Evolutionary conservation across 176 grass and related monocot genomes (phyloP).

Genomic region (Carex kokanica): DNA sequence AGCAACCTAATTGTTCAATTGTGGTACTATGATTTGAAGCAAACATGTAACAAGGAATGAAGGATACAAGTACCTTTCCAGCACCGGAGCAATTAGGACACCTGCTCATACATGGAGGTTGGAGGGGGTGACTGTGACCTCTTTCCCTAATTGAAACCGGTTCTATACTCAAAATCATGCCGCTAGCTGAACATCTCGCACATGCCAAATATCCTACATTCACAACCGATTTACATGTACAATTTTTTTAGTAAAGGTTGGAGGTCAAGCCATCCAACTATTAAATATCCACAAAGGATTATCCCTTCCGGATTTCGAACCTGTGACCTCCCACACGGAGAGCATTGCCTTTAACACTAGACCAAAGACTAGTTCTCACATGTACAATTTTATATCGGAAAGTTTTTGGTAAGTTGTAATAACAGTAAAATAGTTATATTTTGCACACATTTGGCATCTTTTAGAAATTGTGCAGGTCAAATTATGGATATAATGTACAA

Average conservation of each 20-base stretch:
- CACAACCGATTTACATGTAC: not conserved
- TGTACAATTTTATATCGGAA: not conserved
- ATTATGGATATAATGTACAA: constrained; percentile 18
- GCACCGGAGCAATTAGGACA: constrained; percentile 84
- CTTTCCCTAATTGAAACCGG: constrained; percentile 32
- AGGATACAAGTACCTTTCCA: constrained; percentile 56
- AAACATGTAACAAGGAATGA: not conserved
- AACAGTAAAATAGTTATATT: not conserved
- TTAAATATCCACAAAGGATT: no score
- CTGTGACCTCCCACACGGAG: no score
- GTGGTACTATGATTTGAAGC: not conserved
- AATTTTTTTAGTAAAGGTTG: not conserved
- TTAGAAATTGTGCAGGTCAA: not conserved
- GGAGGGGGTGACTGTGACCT: constrained; percentile 26
- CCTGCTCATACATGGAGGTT: constrained; percentile 37
- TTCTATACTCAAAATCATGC: constrained; percentile 36
- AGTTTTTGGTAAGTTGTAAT: not conserved
- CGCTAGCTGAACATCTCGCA: constrained; percentile 68
- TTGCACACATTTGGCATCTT: not conserved
- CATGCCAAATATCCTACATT: constrained; percentile 70
- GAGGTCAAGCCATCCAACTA: no score
- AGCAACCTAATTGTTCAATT: not conserved
- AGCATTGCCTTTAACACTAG: no score
- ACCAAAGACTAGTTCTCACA: not conserved
- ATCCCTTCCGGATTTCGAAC: no score